Base-by-base conservation (phyloP, 2,329 filamentous ascomycete species). In the Penicillium italicum region DNA sequence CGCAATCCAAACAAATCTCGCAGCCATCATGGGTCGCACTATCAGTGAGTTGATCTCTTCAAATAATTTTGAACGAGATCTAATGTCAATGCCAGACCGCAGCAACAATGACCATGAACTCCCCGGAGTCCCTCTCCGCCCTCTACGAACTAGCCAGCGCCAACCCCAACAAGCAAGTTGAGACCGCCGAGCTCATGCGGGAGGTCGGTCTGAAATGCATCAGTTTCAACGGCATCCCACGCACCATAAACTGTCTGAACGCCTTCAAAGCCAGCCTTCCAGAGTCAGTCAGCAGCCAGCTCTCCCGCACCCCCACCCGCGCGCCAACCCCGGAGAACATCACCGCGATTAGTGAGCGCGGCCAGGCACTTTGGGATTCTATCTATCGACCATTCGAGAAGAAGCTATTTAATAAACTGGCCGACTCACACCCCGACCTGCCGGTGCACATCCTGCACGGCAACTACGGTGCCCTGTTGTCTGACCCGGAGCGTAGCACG, bases 91-190 rank as follows among this genome's bases (percentile, higher is more conserved):
- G 7, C n/a, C 12, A 90, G 86, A 88, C 90, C 0, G 90, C 90
- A 31, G 86, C 90, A 18, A 91, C 89, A 1, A 89, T 93, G 76
- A 94, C 90, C 1, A 85, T 94, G 78, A 94, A 95, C 77, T 91
- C 89, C 1, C 90, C 90, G 24, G 87, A 89, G 55, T 88, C 89
- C 48, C 59, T 65, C 14, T 38, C 57, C 31, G 57, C 55, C 20
- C 57, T 65, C 10, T 63, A 60, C 55, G 53, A 63, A 28, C 48
- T 65, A 14, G 58, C 57, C 33, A 42, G 58, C 47, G 42, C 31
- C 37, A 51, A 66, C 8, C 58, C 68, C 2, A 30, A 63, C 12
- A 56, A 67, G 1, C 62, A 69, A 33, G 50, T 74, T 37, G 65
- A 66, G 18, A 64, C 68, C 16, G 74, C 74, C 31, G 74, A 76